A percentile compares a stretch with the other conserved stretches of the same genome.
These are phyloP conservation scores for Pythium phragmitis DNA, from an alignment of 352 stramenopile species.

Conservation along the genomic window DNA sequence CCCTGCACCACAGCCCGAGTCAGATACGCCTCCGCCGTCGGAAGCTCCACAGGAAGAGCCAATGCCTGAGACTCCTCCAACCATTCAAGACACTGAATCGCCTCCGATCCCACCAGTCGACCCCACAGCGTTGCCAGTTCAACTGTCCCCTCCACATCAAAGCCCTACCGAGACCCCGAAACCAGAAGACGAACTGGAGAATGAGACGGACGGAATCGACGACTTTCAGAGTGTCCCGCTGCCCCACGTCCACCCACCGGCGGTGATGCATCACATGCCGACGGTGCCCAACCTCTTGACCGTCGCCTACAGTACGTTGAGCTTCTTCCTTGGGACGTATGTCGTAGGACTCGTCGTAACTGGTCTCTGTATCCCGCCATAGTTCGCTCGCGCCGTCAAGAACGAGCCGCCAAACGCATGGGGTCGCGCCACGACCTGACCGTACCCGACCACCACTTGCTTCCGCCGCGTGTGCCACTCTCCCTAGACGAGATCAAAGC, in stretches of 20 bases:
- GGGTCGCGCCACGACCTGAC: conserved; percentile 11
- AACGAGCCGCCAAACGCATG: conserved; percentile 29
- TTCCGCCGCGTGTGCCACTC: conserved; percentile 27
- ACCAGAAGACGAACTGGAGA: conserved; percentile 1
- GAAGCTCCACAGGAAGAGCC: conserved; percentile 2
- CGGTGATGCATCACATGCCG: conserved; percentile 29
- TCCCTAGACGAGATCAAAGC: conserved; percentile 37
- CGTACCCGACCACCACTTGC: not conserved
- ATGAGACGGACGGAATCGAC: conserved; percentile 9
- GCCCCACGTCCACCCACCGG: not conserved
- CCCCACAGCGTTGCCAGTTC: not conserved
- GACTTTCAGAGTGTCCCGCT: not conserved
- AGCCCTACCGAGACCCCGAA: not conserved
- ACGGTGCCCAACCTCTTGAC: conserved; percentile 29
- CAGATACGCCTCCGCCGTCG: conserved; percentile 12
- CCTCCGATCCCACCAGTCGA: not conserved
- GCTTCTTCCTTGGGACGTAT: not conserved
- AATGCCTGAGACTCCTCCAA: not conserved
- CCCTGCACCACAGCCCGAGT: conserved; percentile 7
- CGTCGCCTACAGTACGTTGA: conserved; percentile 25
- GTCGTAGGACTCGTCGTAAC: not conserved
- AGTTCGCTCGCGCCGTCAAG: conserved; percentile 36
- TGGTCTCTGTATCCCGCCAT: not conserved
- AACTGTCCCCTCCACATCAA: not conserved
- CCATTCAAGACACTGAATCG: not conserved